Conservation (phyloP, 2,329 filamentous ascomycete genomes). For the Colletotrichum trifolii region DNA sequence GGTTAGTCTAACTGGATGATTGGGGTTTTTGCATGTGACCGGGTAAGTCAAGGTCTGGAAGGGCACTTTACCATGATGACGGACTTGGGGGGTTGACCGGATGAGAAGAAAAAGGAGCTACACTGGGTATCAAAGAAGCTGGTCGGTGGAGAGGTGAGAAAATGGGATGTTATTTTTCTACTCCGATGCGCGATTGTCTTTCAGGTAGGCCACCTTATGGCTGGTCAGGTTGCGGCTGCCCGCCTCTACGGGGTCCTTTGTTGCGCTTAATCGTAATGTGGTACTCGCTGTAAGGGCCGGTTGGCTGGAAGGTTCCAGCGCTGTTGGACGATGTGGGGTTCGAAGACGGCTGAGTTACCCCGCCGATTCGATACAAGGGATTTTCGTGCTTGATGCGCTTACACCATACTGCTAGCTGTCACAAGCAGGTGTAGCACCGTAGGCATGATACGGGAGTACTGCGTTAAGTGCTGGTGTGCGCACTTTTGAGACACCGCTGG, state of each 20-base stretch:
- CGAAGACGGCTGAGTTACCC: constrained; percentile 22
- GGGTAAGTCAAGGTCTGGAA: not conserved
- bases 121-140: constrained; percentile 8
- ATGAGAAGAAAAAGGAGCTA: not conserved
- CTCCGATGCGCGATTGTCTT: not conserved
- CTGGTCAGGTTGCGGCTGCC: constrained; percentile 24
- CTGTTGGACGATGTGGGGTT: constrained; percentile 19
- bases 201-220: not conserved
- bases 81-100: constrained; percentile 8
- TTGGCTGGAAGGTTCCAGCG: constrained; percentile 38
- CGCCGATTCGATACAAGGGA: constrained; percentile 8
- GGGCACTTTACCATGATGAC: constrained; percentile 27
- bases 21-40: not conserved
- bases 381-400: too few relatives aligned
- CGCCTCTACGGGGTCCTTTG: not conserved
- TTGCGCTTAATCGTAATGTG: not conserved
- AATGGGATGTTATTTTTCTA: constrained; percentile 6
- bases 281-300: constrained; percentile 3
- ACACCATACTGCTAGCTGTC: too few relatives aligned
- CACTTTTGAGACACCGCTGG: too few relatives aligned
- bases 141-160: not conserved
- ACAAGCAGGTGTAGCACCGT: too few relatives aligned
- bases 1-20: not conserved
- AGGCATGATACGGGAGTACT: too few relatives aligned
- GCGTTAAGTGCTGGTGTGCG: too few relatives aligned